phyloP scores from a whole-genome alignment of 495 filamentous ascomycete species.

The Penicillium silybi region DNA sequence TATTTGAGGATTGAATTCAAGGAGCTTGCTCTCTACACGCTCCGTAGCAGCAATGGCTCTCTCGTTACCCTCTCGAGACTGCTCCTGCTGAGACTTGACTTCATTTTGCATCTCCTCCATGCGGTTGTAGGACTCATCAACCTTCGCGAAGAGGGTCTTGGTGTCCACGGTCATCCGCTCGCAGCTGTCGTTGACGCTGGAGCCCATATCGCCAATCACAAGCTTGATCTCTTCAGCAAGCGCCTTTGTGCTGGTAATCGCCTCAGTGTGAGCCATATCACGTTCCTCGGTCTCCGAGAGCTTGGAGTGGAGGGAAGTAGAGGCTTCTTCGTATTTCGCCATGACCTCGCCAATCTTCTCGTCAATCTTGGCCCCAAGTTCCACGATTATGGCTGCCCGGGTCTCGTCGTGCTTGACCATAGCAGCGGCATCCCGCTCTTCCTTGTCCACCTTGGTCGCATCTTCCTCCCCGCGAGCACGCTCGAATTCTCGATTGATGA shows the following conservation, averaged over 20 bases:
- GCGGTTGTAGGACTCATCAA: constrained; percentile 72
- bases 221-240: constrained; percentile 81
- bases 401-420: constrained; percentile 66
- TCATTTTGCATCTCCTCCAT: constrained; percentile 72
- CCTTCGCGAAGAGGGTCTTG: constrained; percentile 72
- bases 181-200: constrained; percentile 74
- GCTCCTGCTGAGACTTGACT: constrained; percentile 68
- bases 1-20: constrained; percentile 81
- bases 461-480: constrained; percentile 65
- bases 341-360: constrained; percentile 74
- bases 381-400: constrained; percentile 52
- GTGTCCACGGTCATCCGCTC: constrained; percentile 82
- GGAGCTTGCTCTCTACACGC: constrained; percentile 67
- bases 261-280: constrained; percentile 61
- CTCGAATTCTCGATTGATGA: constrained; percentile 77
- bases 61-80: constrained; percentile 71
- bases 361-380: constrained; percentile 65
- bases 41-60: constrained; percentile 68
- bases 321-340: constrained; percentile 77
- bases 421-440: constrained; percentile 68
- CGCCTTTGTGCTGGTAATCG: constrained; percentile 65
- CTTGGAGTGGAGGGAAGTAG: constrained; percentile 63
- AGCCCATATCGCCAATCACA: constrained; percentile 77
- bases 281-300: constrained; percentile 63
- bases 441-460: constrained; percentile 65